Evolutionary conservation across 441 rosid species (phyloP).

Genomic region (Melastoma candidum): DNA sequence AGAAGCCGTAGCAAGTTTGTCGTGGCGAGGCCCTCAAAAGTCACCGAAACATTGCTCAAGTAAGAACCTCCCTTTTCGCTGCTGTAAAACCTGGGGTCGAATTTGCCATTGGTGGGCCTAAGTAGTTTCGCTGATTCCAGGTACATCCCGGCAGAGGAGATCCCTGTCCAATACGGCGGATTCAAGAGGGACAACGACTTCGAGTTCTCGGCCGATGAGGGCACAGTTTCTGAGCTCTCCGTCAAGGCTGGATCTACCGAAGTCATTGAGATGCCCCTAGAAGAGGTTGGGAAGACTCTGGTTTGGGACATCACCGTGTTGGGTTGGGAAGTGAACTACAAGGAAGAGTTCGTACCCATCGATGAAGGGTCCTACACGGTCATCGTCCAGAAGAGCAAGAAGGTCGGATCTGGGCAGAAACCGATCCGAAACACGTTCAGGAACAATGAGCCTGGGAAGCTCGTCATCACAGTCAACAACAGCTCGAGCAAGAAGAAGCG

Average conservation of each 20-base stretch:
- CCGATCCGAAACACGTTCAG: constrained; percentile 44
- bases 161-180: constrained; percentile 67
- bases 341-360: constrained; percentile 70
- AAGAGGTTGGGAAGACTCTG: constrained; percentile 54
- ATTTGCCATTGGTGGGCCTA: no score
- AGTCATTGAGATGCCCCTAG: constrained; percentile 48
- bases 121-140: constrained; percentile 16
- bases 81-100: no score
- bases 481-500: constrained; percentile 66
- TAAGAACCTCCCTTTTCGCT: constrained; percentile 22
- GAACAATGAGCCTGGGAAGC: constrained; percentile 60
- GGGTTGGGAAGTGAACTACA: constrained; percentile 88
- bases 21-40: constrained; percentile 50
- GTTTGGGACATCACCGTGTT: constrained; percentile 64
- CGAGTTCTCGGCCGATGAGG: constrained; percentile 41
- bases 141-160: constrained; percentile 59
- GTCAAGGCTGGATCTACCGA: constrained; percentile 56
- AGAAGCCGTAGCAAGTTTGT: constrained; percentile 74
- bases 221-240: constrained; percentile 37
- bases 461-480: constrained; percentile 54
- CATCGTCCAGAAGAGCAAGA: constrained; percentile 58
- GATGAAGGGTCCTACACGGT: constrained; percentile 78
- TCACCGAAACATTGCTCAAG: constrained; percentile 70
- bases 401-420: constrained; percentile 31
- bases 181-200: constrained; percentile 62